Evolutionary conservation across 2,329 filamentous ascomycete genomes (phyloP).

Genomic region (Hypoxylon sp.): DNA sequence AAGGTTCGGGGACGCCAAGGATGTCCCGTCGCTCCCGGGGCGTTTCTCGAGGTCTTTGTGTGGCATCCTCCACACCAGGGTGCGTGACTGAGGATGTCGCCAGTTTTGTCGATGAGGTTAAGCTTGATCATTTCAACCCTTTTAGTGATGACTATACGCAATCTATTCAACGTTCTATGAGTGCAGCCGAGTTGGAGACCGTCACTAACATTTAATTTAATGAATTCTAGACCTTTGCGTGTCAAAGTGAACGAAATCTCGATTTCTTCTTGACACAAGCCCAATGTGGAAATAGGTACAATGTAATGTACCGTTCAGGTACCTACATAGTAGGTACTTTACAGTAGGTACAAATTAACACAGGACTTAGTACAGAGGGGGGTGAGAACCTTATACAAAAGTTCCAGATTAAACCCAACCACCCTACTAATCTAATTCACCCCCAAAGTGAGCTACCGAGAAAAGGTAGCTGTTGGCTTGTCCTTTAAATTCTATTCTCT

Average conservation of each 20-base stretch:
- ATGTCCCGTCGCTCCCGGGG: constrained; percentile 28
- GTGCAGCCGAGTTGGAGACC: not conserved
- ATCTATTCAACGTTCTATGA: not conserved
- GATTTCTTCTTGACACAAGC: constrained; percentile 43
- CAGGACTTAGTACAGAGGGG: too few relatives aligned
- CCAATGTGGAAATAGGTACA: constrained; percentile 21
- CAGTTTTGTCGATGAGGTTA: not conserved
- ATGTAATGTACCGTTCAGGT: not conserved
- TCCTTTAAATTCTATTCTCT: not conserved
- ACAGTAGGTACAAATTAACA: too few relatives aligned
- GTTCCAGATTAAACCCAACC: too few relatives aligned
- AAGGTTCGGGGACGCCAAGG: constrained; percentile 28
- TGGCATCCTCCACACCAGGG: constrained; percentile 20
- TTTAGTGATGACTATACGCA: not conserved
- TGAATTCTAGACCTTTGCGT: constrained; percentile 40
- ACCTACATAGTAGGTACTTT: too few relatives aligned
- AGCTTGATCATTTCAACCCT: not conserved
- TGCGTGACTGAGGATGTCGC: not conserved
- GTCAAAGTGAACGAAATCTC: constrained; percentile 37
- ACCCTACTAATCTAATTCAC: too few relatives aligned
- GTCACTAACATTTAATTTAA: constrained; percentile 22
- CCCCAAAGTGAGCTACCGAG: too few relatives aligned
- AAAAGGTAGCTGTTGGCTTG: too few relatives aligned
- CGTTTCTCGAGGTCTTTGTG: constrained; percentile 28
- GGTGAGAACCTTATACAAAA: too few relatives aligned